Conservation (phyloP, 192 early-diverging fungal species). For the Coemansia asiatica region DNA sequence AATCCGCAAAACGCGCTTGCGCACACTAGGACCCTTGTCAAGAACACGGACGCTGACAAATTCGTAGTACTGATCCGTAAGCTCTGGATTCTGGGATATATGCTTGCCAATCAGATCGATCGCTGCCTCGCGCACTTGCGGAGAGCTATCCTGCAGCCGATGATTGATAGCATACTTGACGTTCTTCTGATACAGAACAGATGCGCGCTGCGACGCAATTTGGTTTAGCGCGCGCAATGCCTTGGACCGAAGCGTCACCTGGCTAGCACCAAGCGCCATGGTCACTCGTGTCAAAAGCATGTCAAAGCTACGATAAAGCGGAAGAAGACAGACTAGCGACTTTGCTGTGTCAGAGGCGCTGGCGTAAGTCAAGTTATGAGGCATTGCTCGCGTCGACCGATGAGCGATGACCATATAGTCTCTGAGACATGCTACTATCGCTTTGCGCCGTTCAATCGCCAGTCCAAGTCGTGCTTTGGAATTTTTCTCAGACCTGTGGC, state of each 20-base stretch:
- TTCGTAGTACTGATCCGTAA: slow-evolving; percentile 76
- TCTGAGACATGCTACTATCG: slow-evolving; percentile 38
- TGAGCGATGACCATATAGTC: slow-evolving; percentile 36
- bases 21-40: slow-evolving; percentile 84
- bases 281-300: slow-evolving; percentile 67
- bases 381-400: slow-evolving; percentile 41
- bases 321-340: slow-evolving; percentile 54
- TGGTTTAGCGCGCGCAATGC: slow-evolving; percentile 77
- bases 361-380: slow-evolving; percentile 10
- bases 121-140: slow-evolving; percentile 86
- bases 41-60: slow-evolving; percentile 77
- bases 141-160: slow-evolving; percentile 77
- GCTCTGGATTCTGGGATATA: slow-evolving; percentile 62
- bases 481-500: background rate
- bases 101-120: slow-evolving; percentile 87
- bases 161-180: slow-evolving; percentile 72
- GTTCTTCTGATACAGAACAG: slow-evolving; percentile 61
- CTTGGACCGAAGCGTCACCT: slow-evolving; percentile 72
- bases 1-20: slow-evolving; percentile 82
- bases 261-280: slow-evolving; percentile 61
- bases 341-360: slow-evolving; percentile 44
- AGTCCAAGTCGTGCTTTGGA: background rate
- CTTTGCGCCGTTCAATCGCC: slow-evolving; percentile 22
- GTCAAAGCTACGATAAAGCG: slow-evolving; percentile 70
- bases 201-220: slow-evolving; percentile 67